These are phyloP conservation scores for Meripilus lineatus DNA, from an alignment of 1,284 basidiomycete species.

Conservation along the genomic window DNA sequence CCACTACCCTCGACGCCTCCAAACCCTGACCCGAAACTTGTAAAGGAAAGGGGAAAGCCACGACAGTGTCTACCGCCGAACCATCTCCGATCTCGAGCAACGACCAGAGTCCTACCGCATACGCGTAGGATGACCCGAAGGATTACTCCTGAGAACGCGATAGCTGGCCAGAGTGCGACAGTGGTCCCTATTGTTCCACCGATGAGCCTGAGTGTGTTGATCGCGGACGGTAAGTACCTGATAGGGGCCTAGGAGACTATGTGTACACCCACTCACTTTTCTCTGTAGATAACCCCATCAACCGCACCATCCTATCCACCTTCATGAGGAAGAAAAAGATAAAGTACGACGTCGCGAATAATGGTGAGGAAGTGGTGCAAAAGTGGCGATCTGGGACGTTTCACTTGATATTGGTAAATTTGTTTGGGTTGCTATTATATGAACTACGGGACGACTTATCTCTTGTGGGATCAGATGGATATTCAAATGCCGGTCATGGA, in stretches of 20 bases:
- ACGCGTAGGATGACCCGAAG: too few relatives aligned
- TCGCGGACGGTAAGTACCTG: constrained; percentile 79
- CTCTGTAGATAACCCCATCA: constrained; percentile 91
- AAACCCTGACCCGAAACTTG: too few relatives aligned
- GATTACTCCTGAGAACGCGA: too few relatives aligned
- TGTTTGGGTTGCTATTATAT: too few relatives aligned
- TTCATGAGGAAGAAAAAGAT: constrained; percentile 98
- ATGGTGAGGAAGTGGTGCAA: constrained; percentile 93
- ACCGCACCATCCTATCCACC: constrained; percentile 92
- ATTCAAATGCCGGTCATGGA: constrained; percentile 99
- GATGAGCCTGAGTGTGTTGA: constrained; percentile 79
- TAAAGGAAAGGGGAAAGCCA: too few relatives aligned
- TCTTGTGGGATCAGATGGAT: constrained; percentile 90
- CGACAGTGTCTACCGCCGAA: too few relatives aligned
- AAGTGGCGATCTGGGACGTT: constrained; percentile 95
- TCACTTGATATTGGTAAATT: constrained; percentile 89
- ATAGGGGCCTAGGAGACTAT: constrained; percentile 10
- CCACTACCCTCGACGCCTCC: too few relatives aligned
- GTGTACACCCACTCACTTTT: not conserved
- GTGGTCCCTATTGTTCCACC: constrained; percentile 72
- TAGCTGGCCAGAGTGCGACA: not conserved
- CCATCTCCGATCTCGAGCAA: too few relatives aligned
- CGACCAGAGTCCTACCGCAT: too few relatives aligned
- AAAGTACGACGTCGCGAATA: constrained; percentile 91
- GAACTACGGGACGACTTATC: not conserved